These are phyloP conservation scores for Cucumis cinereus DNA, from an alignment of 306 rosid species.

Conservation along the genomic window DNA sequence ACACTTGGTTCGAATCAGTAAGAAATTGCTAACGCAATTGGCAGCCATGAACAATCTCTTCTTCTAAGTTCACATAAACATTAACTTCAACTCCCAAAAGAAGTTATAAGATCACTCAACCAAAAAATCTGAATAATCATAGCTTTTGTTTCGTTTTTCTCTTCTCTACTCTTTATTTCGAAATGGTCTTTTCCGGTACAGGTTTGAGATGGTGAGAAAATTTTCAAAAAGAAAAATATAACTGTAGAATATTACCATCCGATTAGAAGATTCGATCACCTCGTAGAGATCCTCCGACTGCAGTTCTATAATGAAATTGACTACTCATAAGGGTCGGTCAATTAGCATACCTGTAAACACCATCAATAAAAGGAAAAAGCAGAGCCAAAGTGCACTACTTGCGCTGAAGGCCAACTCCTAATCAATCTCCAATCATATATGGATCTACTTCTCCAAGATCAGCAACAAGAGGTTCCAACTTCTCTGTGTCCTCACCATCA, in stretches of 20 bases:
- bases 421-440: constrained; percentile 64
- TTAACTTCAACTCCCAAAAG: neutral
- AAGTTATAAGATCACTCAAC: neutral
- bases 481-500: constrained; percentile 44
- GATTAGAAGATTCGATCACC: neutral
- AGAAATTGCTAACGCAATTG: no score
- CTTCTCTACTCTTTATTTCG: neutral
- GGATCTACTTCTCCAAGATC: constrained; percentile 91
- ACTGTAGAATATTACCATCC: neutral
- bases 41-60: neutral
- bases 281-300: neutral
- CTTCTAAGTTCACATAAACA: neutral
- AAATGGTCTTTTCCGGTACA: neutral
- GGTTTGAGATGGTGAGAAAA: neutral
- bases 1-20: no score
- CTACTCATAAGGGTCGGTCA: neutral
- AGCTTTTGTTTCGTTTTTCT: neutral
- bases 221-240: neutral
- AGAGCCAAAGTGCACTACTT: neutral
- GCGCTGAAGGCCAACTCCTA: neutral
- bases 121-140: neutral
- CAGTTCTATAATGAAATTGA: neutral
- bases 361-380: neutral
- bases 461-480: constrained; percentile 60
- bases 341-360: neutral